phyloP scores from a whole-genome alignment of 1,284 basidiomycete genomes.

The Leucoagaricus sp. region DNA sequence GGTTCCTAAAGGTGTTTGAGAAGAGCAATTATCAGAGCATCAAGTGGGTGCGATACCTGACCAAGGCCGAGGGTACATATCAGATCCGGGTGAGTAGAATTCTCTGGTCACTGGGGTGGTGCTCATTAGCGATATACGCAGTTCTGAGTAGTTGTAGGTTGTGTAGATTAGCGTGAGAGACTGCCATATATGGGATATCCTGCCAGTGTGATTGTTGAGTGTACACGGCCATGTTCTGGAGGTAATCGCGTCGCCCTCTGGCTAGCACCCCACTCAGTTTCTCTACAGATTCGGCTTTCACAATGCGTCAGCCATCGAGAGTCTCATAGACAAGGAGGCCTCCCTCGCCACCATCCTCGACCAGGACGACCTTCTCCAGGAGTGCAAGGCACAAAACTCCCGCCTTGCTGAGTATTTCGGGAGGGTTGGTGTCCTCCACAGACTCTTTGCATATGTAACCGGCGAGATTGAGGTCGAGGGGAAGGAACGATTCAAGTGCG shows the following conservation, averaged over 20 bases:
- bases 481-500: conserved; percentile 76
- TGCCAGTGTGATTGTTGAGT: background rate
- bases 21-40: conserved; percentile 91
- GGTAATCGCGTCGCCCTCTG: conserved; percentile 34
- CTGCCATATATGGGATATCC: conserved; percentile 8
- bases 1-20: conserved; percentile 98
- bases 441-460: conserved; percentile 81
- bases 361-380: conserved; percentile 92
- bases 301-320: conserved; percentile 81
- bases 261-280: conserved; percentile 22
- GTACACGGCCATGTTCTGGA: conserved; percentile 40
- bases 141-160: conserved; percentile 18
- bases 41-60: conserved; percentile 92
- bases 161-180: conserved; percentile 10
- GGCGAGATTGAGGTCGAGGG: conserved; percentile 83
- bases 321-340: conserved; percentile 81
- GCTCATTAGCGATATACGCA: conserved; percentile 11
- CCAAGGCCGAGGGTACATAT: conserved; percentile 85
- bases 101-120: background rate
- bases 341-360: conserved; percentile 90
- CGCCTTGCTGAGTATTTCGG: conserved; percentile 86
- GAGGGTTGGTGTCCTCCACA: conserved; percentile 77
- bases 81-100: conserved; percentile 76
- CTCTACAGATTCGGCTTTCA: conserved; percentile 78
- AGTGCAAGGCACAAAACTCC: conserved; percentile 94